Percentiles rank a stretch among this genome's conserved stretches.
These are phyloP conservation scores for Bipolaris zeicola DNA, from an alignment of 2,329 filamentous ascomycete species.

Conservation along the genomic window DNA sequence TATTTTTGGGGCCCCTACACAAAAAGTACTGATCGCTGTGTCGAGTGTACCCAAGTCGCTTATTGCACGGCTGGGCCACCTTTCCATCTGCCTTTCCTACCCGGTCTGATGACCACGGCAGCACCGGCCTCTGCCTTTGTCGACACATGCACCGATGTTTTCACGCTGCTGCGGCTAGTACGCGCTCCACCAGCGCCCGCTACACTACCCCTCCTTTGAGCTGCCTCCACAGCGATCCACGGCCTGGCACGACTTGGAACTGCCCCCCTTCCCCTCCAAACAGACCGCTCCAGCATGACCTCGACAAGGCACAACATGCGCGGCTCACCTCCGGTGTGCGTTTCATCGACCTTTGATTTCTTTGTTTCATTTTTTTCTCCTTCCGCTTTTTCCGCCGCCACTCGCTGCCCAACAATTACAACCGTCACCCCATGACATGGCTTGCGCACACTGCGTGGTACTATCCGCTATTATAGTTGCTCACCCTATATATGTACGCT, in stretches of 20 bases:
- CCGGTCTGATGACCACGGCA: slow-evolving; percentile 24
- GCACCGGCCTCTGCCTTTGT: slow-evolving; percentile 10
- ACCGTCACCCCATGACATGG: slow-evolving; percentile 14
- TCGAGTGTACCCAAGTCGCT: slow-evolving; percentile 19
- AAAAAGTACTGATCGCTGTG: slow-evolving; percentile 27
- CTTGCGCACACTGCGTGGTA: slow-evolving; percentile 18
- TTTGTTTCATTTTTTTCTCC: slow-evolving; percentile 3
- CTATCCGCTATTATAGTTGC: slow-evolving; percentile 8
- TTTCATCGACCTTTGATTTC: slow-evolving; percentile 23
- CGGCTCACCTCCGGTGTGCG: slow-evolving; percentile 16
- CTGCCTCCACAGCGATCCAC: slow-evolving; percentile 15
- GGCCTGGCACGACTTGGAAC: slow-evolving; percentile 22
- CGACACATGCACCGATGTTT: slow-evolving; percentile 13
- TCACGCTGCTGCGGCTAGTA: slow-evolving; percentile 15
- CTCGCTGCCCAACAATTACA: slow-evolving; percentile 21
- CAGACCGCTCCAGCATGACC: slow-evolving; percentile 23
- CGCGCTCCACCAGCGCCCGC: slow-evolving; percentile 20
- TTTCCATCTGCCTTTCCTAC: slow-evolving; percentile 19
- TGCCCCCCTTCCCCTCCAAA: slow-evolving; percentile 10
- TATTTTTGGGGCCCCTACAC: slow-evolving; percentile 29
- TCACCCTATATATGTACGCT: slow-evolving; percentile 6
- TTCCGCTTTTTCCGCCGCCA: slow-evolving; percentile 26
- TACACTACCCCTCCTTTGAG: slow-evolving; percentile 22
- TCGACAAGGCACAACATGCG: slow-evolving; percentile 21
- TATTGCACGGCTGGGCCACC: slow-evolving; percentile 26